Base-by-base conservation (phyloP, 371 early-diverging fungal species). In the Syncephalastrum sp. region DNA sequence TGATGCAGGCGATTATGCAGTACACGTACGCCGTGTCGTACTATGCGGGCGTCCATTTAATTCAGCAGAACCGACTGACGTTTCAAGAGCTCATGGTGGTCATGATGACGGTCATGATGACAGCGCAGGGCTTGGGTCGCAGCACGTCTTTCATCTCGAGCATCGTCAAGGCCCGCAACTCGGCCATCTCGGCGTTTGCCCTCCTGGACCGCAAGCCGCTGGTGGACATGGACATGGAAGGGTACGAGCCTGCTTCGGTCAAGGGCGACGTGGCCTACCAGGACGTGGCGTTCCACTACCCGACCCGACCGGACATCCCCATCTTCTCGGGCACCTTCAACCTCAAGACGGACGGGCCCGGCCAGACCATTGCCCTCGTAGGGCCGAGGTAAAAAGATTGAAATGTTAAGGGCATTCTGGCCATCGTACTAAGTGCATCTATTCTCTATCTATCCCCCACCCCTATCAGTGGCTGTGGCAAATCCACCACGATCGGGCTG, bases 381-480 rank as follows among this genome's bases (percentile, higher is more conserved):
- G 96, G 72, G 12, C 38, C 38, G 6, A 7, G 83, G 88, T 33
- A 95, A 97, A 71, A 92, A 93, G 65, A 21, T 21, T 21, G 21
- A 2, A 21, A 21, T 21, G 21, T 21, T 2, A 21, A 2, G 21
- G 21, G 21, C 21, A 2, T 21, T 21, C 21, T 21, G 21, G 21
- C 21, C 21, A 21, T 21, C 60, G 68, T 74, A 14, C 86, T 92
- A 8, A 97, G 93, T 63, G 85, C 93, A 43, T 12, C 17, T 14
- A 1, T 21, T 21, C 3, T 16, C 19, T 45, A 64, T 72, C 1
- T 88, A 83, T 54, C 85, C 83, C 53, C 65, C 71, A 21, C 73
- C n/a, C 94, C 5, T 4, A 82, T 88, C 3, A 83, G 83, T 16
- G 95, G 95, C 8, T 91, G 91, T 61, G 95, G 97, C 47, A 94